Evolutionary conservation across 495 filamentous ascomycete species (phyloP), one percentile per base, ranked within the genome.

Genomic region (Trypethelium eluteriae): DNA sequence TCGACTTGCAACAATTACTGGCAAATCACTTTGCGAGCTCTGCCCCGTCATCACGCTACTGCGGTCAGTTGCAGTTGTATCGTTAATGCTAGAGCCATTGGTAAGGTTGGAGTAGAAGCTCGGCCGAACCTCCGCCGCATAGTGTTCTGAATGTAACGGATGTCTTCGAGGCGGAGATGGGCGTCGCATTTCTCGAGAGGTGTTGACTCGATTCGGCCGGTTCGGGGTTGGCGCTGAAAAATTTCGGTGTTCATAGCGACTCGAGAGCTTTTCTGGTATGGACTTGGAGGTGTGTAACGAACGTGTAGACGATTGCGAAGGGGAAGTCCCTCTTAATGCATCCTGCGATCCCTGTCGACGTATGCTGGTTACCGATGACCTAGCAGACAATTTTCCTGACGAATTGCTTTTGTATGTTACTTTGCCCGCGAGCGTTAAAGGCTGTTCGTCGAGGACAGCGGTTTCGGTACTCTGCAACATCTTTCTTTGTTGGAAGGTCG

Each of bases 31-130:
- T 84, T 81, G n/a, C 84, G 89, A 93, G 77, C 89, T 94, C 66
- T 85, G 84, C 70, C 89, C 92, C 0, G 91, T 93, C 65, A 88
- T 70, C 36, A 96, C 81, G 74, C 91, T 95, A 73, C 89, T 93
- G 41, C 89, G 81, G 71, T 93, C 90, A 1, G 92, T 94, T 16
- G 82, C 85, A 38, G 84, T 83, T 1, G 83, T 82, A 10, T 87
- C 88, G 44, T 89, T 80, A 39, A 83, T 85, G 62, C 88, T 91
- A 1, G 90, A 92, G 25, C 81, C 79, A 12, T 87, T 88, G 5
- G 86, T 89, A 73, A 85, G 74, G 70, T 80, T 80, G 72, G 91
- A 93, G 62, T 89, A 86, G 70, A 87, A 83, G 71, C 90, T 93
- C 0, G 86, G 85, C 18, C 90, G 83, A 10, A 86, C 77, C 63